These are phyloP conservation scores for Arctium lappa DNA, from an alignment of 129 eudicot species.

Conservation along the genomic window DNA sequence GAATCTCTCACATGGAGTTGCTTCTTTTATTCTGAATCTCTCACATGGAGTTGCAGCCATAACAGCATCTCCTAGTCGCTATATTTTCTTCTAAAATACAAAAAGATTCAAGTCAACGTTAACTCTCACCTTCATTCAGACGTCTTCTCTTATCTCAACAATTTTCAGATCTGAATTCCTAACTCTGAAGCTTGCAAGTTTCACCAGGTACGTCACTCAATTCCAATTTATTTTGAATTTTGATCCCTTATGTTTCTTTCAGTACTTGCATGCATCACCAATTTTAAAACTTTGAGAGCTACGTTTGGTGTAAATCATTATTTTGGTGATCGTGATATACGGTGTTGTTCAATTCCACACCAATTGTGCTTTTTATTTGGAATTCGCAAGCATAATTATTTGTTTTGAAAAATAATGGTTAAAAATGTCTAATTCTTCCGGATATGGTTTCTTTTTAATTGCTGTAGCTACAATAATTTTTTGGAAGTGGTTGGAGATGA, in stretches of 20 bases:
- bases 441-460: background rate
- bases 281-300: background rate
- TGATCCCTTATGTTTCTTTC: background rate
- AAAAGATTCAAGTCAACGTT: slow-evolving; percentile 11
- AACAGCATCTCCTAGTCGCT: background rate
- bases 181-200: background rate
- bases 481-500: background rate
- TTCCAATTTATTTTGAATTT: background rate
- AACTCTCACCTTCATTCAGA: slow-evolving; percentile 6
- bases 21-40: slow-evolving; percentile 10
- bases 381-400: background rate
- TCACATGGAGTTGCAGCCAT: slow-evolving; percentile 18
- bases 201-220: slow-evolving; percentile 5
- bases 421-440: background rate
- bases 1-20: slow-evolving; percentile 2
- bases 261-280: background rate
- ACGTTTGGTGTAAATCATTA: background rate
- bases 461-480: background rate
- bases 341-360: background rate
- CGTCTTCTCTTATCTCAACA: background rate
- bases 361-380: background rate
- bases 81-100: background rate
- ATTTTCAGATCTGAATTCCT: slow-evolving; percentile 14
- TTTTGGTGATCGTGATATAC: background rate
- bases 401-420: background rate